Base-by-base conservation (phyloP, 2,329 filamentous ascomycete species). In the Ophiostoma fasciatum region DNA sequence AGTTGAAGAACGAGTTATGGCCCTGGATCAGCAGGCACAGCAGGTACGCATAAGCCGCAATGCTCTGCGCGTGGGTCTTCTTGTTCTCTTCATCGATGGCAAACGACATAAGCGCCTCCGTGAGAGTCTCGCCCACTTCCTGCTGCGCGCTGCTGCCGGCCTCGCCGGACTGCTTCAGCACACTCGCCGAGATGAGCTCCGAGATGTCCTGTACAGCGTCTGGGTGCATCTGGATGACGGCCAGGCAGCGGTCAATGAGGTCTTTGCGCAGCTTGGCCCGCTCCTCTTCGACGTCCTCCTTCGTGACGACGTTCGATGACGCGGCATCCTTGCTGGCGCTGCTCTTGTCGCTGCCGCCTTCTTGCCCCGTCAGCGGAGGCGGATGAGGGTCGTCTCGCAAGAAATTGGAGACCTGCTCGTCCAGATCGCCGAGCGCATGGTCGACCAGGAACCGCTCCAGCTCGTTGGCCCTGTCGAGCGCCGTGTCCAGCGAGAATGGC, bases 11-110 rank as follows among this genome's bases (percentile, higher is more conserved):
- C 5, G 70, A 59, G 23, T 68, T 51, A 38, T 74, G 74, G 40
- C 93, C 80, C 50, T 93, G 84, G 14, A 96, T 68, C 36, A 96
- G 74, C 26, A 98, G 62, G 4, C 85, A 90, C 10, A 98, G 64
- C 12, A 98, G 67, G 57, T 98, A 88, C 14, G 90, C 85, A 57
- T 92, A 94, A 2, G 90, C 83, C 15, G 85, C 81, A 45, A 98
- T 73, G 41, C 65, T 70, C 41, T 59, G 60, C 5, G 66, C 66
- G 39, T 70, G 68, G 4, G 59, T 74, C 52, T 84, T 88, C 47
- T 66, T 71, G 31, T 74, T 63, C 31, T 77, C 72, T 8, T 75
- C 71, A 27, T 76, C 68, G 26, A 63, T 54, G 11, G 65, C 63
- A 36, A 79, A 68, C 6, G 76, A 80, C 47, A 92, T 78, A 11